phyloP scores from a whole-genome alignment of 257 asterid genomes.

The Nicotiana paniculata region DNA sequence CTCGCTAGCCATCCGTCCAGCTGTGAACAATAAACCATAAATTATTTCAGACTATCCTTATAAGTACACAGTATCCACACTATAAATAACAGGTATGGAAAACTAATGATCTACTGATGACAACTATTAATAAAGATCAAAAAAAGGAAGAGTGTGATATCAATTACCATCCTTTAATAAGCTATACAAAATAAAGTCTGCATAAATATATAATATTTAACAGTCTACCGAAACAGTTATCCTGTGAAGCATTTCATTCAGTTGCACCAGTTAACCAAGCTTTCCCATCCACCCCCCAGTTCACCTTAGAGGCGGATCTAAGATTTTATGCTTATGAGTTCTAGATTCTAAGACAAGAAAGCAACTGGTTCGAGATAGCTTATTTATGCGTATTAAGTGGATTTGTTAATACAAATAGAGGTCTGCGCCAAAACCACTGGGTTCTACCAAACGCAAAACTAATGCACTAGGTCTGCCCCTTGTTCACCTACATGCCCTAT shows the following conservation, averaged over 20 bases:
- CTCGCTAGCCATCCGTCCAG: constrained; percentile 7
- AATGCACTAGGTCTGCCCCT: background rate
- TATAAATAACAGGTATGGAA: background rate
- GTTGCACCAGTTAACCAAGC: background rate
- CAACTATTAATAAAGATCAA: background rate
- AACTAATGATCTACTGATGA: background rate
- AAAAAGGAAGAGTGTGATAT: background rate
- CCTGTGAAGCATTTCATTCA: background rate
- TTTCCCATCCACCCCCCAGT: background rate
- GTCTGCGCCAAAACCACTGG: too few species aligned
- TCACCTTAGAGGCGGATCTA: background rate
- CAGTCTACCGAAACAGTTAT: background rate
- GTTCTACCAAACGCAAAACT: too few species aligned
- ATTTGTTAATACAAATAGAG: too few species aligned
- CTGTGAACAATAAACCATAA: constrained; percentile 3
- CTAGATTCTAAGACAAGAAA: too few species aligned
- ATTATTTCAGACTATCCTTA: background rate
- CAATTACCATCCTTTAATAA: background rate
- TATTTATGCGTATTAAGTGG: too few species aligned
- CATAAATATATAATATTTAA: background rate
- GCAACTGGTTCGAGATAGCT: too few species aligned
- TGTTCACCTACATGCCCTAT: background rate
- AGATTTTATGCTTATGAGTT: background rate
- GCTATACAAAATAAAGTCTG: background rate
- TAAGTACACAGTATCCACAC: background rate